These are phyloP conservation scores for Annulohypoxylon stygium DNA, from an alignment of 495 filamentous ascomycete species.

Conservation along the genomic window DNA sequence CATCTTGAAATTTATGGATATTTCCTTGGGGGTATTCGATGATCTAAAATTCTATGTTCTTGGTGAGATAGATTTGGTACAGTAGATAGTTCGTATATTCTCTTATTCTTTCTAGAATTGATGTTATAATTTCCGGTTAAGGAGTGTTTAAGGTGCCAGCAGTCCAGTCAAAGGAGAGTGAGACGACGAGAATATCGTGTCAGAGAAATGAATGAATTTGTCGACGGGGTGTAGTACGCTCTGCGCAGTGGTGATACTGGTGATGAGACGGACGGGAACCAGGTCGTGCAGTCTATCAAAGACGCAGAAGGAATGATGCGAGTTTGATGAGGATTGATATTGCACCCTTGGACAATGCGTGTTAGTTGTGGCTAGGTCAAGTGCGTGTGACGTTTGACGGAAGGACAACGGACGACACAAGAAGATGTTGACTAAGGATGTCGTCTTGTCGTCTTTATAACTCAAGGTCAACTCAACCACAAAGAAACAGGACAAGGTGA, in stretches of 20 bases:
- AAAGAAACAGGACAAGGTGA: slow-evolving; percentile 36
- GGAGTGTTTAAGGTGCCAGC: slow-evolving; percentile 50
- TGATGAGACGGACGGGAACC: slow-evolving; percentile 29
- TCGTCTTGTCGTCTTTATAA: slow-evolving; percentile 13
- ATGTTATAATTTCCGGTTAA: slow-evolving; percentile 38
- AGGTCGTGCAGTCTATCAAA: slow-evolving; percentile 50
- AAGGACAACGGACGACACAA: slow-evolving; percentile 10
- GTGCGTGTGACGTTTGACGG: slow-evolving; percentile 39
- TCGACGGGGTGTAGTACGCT: slow-evolving; percentile 46
- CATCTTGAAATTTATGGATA: slow-evolving; percentile 36
- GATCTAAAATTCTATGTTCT: slow-evolving; percentile 12
- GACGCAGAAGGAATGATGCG: slow-evolving; percentile 49
- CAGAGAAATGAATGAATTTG: slow-evolving; percentile 45
- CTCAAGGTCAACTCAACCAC: slow-evolving; percentile 34
- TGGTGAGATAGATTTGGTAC: slow-evolving; percentile 13
- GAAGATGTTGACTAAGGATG: not conserved
- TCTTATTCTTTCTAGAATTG: slow-evolving; percentile 16
- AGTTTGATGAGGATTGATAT: slow-evolving; percentile 42
- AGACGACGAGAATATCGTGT: slow-evolving; percentile 42
- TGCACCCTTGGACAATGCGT: slow-evolving; percentile 44
- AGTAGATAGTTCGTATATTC: slow-evolving; percentile 22
- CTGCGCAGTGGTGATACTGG: slow-evolving; percentile 41
- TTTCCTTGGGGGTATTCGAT: slow-evolving; percentile 7
- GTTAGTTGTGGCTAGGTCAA: slow-evolving; percentile 22
- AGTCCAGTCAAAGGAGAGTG: slow-evolving; percentile 46